Conservation (phyloP, 495 filamentous ascomycete species). For the Elasticomyces elasticus region DNA sequence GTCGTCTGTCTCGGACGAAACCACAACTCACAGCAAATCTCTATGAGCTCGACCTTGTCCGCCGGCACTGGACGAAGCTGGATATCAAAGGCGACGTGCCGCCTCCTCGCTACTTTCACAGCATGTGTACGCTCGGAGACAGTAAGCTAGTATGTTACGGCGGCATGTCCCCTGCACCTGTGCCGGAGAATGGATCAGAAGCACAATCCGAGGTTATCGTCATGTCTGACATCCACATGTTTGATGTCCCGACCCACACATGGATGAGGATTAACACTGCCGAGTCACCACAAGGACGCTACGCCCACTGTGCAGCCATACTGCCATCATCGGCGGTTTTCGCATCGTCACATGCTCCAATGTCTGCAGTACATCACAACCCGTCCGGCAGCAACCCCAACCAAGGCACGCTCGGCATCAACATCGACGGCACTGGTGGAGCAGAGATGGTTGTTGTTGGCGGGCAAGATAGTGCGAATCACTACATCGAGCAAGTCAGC, state of each 20-base stretch:
- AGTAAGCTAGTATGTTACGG: slow-evolving; percentile 96
- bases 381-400: slow-evolving; percentile 68
- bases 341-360: slow-evolving; percentile 66
- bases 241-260: slow-evolving; percentile 70
- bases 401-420: slow-evolving; percentile 74
- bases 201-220: slow-evolving; percentile 82
- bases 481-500: slow-evolving; percentile 97
- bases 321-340: slow-evolving; percentile 79
- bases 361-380: slow-evolving; percentile 83
- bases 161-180: slow-evolving; percentile 80
- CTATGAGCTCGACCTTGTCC: slow-evolving; percentile 85
- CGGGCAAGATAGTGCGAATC: slow-evolving; percentile 92
- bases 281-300: slow-evolving; percentile 84
- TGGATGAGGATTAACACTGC: slow-evolving; percentile 69
- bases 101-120: slow-evolving; percentile 90
- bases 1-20: slow-evolving; percentile 69
- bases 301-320: slow-evolving; percentile 93
- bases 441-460: slow-evolving; percentile 97
- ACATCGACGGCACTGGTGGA: slow-evolving; percentile 80
- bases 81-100: slow-evolving; percentile 78
- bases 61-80: slow-evolving; percentile 83
- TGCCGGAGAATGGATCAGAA: slow-evolving; percentile 40
- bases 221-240: slow-evolving; percentile 97
- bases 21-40: slow-evolving; percentile 79
- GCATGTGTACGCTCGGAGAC: slow-evolving; percentile 83